phyloP scores from a whole-genome alignment of 352 stramenopile species.

The Globisporangium sylvaticum region DNA sequence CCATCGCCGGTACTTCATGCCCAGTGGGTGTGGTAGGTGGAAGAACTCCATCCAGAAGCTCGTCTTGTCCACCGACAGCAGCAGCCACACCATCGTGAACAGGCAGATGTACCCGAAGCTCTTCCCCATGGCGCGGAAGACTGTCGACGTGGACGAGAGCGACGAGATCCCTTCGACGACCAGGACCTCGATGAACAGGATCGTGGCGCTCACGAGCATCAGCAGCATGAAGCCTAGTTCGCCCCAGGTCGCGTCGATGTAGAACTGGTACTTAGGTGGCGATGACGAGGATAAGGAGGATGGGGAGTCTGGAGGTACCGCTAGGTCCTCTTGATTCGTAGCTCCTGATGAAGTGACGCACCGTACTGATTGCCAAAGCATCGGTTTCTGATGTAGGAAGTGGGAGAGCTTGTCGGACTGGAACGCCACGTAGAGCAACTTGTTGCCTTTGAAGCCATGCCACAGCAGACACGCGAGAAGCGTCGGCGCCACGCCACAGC shows the following conservation, averaged over 20 bases:
- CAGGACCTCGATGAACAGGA: constrained; percentile 24
- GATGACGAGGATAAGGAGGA: neutral
- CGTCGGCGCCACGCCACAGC: constrained; percentile 16
- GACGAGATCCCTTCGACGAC: constrained; percentile 3
- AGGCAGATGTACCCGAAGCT: constrained; percentile 26
- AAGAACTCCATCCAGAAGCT: constrained; percentile 28
- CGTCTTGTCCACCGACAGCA: constrained; percentile 16
- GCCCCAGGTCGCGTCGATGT: constrained; percentile 20
- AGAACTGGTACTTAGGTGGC: constrained; percentile 8
- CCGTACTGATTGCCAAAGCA: neutral
- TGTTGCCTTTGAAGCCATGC: constrained; percentile 12
- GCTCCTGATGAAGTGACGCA: neutral
- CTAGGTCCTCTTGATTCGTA: neutral
- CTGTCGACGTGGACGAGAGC: constrained; percentile 10
- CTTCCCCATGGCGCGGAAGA: constrained; percentile 18
- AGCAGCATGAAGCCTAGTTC: constrained; percentile 24
- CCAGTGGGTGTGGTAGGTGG: constrained; percentile 13
- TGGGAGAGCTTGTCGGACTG: neutral
- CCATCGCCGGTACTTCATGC: constrained; percentile 27
- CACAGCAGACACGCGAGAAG: constrained; percentile 14
- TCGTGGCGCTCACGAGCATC: constrained; percentile 8
- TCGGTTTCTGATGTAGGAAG: constrained; percentile 23
- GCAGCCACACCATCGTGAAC: constrained; percentile 24
- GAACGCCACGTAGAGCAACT: constrained; percentile 1
- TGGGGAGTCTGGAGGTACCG: neutral